Evolutionary conservation across 1,284 basidiomycete species (phyloP), one percentile per base, ranked within the genome.

Genomic region (Apiotrichum laibachii): DNA sequence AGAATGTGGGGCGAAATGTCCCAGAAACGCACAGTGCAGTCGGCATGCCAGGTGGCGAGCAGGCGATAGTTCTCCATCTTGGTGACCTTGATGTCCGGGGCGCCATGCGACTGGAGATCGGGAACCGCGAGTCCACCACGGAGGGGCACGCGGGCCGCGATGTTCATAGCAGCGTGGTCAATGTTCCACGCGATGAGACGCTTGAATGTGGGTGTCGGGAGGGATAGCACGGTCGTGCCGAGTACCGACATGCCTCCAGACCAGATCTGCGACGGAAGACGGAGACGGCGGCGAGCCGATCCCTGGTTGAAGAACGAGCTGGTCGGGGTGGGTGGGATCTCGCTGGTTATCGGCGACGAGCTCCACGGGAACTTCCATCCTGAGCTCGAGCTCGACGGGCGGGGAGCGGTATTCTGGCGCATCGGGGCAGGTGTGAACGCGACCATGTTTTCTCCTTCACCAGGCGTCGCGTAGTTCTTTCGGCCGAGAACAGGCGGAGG

Each of bases 1-100:
- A 89, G 80, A 4, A 89, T 78, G 57, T 88, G 87, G 0, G 85
- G 80, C 55, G 86, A 89, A 44, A 86, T 75, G 59, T 77, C 75
- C 74, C 75, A 77, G 65, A 77, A 78, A 18, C 76, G 69, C 22
- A 92, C 76, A 1, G 82, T 84, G n/a, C 85, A 77, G 68, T 91
- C 85, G 2, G 79, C 77, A 67, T 89, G 85, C 55, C 80, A 81
- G 0, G 87, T 87, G 1, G 87, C 76, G n/a, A 90, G 74, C 21
- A 92, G 75, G 19, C 88, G 84, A 66, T 83, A 84, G 12, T 82
- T 82, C 69, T 90, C 87, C 67, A 79, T 70, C 66, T 79, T 73
- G 57, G 68, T 63, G 16, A 70, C 68, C 40, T 70, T 75, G 50
- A 74, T 63, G 44, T 76, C 72, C 2, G 78, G 72, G 12, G 76